These are phyloP conservation scores for Amniculicola lignicola DNA, from an alignment of 495 filamentous ascomycete species.

Conservation along the genomic window DNA sequence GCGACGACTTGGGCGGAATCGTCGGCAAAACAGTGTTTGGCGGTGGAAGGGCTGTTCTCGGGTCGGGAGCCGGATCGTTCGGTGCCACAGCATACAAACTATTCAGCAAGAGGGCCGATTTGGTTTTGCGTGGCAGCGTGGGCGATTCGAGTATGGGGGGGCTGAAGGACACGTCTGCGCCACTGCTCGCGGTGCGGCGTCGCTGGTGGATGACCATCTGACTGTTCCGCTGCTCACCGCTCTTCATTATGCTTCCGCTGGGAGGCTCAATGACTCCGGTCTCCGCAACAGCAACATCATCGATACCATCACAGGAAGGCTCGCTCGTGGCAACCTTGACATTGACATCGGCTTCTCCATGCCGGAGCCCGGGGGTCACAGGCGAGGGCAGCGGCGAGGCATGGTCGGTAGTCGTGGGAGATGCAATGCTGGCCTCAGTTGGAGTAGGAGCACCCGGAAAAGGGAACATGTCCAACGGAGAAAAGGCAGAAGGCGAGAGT, in stretches of 20 bases:
- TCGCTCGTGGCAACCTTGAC: slow-evolving; percentile 35
- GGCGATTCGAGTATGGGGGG: background rate
- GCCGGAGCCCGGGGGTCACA: slow-evolving; percentile 27
- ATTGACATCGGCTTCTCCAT: slow-evolving; percentile 24
- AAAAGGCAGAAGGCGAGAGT: slow-evolving; percentile 19
- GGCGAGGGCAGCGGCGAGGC: slow-evolving; percentile 31
- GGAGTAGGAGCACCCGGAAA: slow-evolving; percentile 18
- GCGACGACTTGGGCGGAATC: slow-evolving; percentile 15
- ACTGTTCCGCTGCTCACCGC: background rate
- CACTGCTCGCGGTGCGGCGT: slow-evolving; percentile 30
- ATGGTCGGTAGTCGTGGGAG: slow-evolving; percentile 29
- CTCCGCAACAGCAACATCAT: slow-evolving; percentile 12
- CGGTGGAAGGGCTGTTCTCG: background rate
- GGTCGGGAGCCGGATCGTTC: slow-evolving; percentile 2
- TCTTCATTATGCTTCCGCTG: slow-evolving; percentile 17
- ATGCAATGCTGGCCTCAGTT: slow-evolving; percentile 12
- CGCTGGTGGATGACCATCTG: slow-evolving; percentile 5
- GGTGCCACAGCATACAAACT: background rate
- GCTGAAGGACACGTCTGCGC: slow-evolving; percentile 23
- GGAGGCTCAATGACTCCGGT: slow-evolving; percentile 17
- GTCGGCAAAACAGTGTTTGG: background rate
- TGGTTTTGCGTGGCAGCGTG: too few species aligned
- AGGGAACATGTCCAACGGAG: slow-evolving; percentile 28
- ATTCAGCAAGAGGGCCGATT: too few species aligned
- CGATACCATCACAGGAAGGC: slow-evolving; percentile 24